phyloP scores from a whole-genome alignment of 768 basidiomycete genomes.

The Pilatotrama ljubarskyi region DNA sequence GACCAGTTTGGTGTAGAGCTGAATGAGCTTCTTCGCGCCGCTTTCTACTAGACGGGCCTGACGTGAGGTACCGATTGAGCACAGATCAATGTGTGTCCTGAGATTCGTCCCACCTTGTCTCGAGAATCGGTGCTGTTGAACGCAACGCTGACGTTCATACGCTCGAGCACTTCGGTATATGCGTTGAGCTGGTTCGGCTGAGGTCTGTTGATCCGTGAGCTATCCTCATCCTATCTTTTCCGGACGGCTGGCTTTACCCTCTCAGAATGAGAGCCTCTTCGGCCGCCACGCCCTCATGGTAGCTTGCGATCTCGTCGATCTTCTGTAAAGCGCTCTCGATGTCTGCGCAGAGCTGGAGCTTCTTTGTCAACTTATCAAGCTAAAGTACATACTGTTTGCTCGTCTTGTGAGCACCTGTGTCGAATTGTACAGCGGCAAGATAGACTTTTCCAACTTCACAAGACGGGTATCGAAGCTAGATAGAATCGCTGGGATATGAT shows the following conservation, averaged over 20 bases:
- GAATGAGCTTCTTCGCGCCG: slow-evolving; percentile 78
- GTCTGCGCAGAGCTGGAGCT: slow-evolving; percentile 45
- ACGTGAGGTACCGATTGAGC: not conserved
- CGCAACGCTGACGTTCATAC: slow-evolving; percentile 76
- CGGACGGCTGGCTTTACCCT: slow-evolving; percentile 49
- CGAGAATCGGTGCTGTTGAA: slow-evolving; percentile 65
- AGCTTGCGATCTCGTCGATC: slow-evolving; percentile 78
- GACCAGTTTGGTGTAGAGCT: slow-evolving; percentile 84
- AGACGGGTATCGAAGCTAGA: slow-evolving; percentile 83
- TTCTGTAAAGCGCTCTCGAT: slow-evolving; percentile 77
- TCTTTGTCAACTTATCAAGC: not conserved
- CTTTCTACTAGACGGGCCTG: slow-evolving; percentile 78
- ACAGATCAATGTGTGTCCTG: not conserved
- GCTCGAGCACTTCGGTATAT: slow-evolving; percentile 74
- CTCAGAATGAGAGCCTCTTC: slow-evolving; percentile 79
- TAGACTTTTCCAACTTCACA: slow-evolving; percentile 82
- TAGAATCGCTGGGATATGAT: slow-evolving; percentile 58
- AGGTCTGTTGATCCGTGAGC: slow-evolving; percentile 46
- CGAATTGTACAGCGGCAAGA: slow-evolving; percentile 77
- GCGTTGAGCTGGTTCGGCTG: slow-evolving; percentile 62
- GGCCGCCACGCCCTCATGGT: slow-evolving; percentile 70
- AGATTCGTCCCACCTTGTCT: slow-evolving; percentile 47
- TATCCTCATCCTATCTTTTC: not conserved
- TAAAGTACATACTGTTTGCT: slow-evolving; percentile 58
- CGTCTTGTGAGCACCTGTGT: slow-evolving; percentile 75